Evolutionary conservation across 495 filamentous ascomycete species (phyloP), one percentile per base, ranked within the genome.

Genomic region (Xylaria sp.): DNA sequence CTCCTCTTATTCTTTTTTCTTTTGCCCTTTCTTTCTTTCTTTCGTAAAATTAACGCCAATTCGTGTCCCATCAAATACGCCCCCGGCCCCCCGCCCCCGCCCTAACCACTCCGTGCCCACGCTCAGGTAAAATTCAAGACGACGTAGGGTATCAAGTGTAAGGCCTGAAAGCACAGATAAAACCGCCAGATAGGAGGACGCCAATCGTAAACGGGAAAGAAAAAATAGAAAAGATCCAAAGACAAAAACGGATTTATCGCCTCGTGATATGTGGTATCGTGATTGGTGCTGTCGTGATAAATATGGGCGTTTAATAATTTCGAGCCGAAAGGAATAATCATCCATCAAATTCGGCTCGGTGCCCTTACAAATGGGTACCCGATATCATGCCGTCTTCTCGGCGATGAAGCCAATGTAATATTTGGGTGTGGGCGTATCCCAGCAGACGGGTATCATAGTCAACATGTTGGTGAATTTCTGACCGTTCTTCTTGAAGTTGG

Each of bases 401-500:
- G 68, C 68, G 14, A 70, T 6, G 19, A 87, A 85, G 2, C 85
- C 85, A 31, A 88, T 77, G 11, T 80, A 79, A 57, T 82, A 82
- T 52, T 76, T 73, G 15, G 76, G 21, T 46, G 70, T 35, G 40
- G 62, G 29, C 3, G 61, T 37, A 29, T 78, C 72, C 78, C 80
- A 78, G 33, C 44, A 64, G 40, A 87, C 75, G 2, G 86, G 86
- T n/a, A 88, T 80, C 48, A 87, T 83, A 41, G 80, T 82, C 43
- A 88, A 57, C 12, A 84, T 7, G 62, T 88, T 88, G 61, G 71
- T 69, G 70, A 88, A 88, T 29, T 44, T 72, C 65, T 79, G 58
- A 0, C 86, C 86, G 40, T 77, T 76, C 73, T 85, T 87, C 68
- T 80, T 86, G 74, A 82, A 88, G 71, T 88, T 88, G 67, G 77